phyloP scores from a whole-genome alignment of 116 monocot species.

The Papilionanthe hybrid region DNA sequence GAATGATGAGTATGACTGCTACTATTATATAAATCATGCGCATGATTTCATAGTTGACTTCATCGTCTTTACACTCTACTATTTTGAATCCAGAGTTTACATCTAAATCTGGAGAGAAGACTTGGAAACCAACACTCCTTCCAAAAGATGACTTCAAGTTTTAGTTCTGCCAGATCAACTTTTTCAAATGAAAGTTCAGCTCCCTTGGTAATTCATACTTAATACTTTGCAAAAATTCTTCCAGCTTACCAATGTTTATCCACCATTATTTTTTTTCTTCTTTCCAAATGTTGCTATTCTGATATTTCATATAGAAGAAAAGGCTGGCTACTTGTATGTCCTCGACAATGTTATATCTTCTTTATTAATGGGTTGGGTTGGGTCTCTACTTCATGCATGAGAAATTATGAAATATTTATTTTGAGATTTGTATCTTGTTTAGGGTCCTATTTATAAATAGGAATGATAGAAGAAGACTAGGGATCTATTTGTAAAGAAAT shows the following conservation, averaged over 20 bases:
- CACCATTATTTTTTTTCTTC: background rate
- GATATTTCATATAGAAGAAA: too few relatives aligned
- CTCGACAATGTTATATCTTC: background rate
- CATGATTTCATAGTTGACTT: background rate
- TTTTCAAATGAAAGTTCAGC: background rate
- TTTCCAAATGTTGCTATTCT: too few relatives aligned
- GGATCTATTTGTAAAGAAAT: too few relatives aligned
- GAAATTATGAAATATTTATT: too few relatives aligned
- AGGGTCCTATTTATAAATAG: too few relatives aligned
- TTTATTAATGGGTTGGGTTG: background rate
- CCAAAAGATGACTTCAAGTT: background rate
- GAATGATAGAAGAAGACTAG: too few relatives aligned
- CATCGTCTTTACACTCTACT: background rate
- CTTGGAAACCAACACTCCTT: background rate
- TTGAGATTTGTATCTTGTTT: too few relatives aligned
- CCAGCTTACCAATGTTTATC: background rate
- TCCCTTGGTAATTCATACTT: background rate
- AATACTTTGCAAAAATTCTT: background rate
- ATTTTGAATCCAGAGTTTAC: slow-evolving; percentile 2
- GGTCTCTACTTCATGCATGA: background rate
- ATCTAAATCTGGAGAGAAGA: background rate
- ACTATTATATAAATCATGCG: background rate
- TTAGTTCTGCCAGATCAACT: background rate
- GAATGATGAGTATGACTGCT: too few relatives aligned
- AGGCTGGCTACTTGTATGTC: background rate